Evolutionary conservation across 148 eudicot genomes (phyloP), one percentile per base, ranked within the genome.

Genomic region (Spergularia bocconei): DNA sequence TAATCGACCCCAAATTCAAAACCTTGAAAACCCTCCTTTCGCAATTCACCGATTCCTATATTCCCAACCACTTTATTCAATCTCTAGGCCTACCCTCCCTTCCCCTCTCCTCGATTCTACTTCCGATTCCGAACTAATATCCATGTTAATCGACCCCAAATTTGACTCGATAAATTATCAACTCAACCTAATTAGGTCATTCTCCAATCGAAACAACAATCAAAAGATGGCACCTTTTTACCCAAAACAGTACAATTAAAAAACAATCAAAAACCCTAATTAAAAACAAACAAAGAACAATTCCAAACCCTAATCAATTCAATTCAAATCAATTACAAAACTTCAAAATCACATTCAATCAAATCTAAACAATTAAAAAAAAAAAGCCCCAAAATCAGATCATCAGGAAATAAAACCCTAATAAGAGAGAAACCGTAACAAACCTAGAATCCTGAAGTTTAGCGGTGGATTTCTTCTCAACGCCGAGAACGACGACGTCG

Each of bases 381-480:
- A 44, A 44, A 44, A 6, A 6, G 48, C 48, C 48, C 53, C 13
- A 65, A 74, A 75, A 55, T 7, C 0, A 16, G 53, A 55, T 36
- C 53, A 76, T 65, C 4, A 11, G 0, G 2, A 16, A 10, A 14
- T 0, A 13, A 36, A n/a, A 56, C 6, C 64, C 64, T 11, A 4
- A 59, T 17, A 59, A 33, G 9, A 6, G 52, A 63, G 63, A 33
- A 20, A 19, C 39, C 29, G 23, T 7, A 13, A 29, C 4, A 65
- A n/a, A 78, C 98, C 98, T 87, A 19, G 98, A 90, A 79, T 93
- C 98, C 58, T 93, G 98, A 69, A 93, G 95, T 69, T 93, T 93
- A 68, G 92, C 90, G 21, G 98, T 70, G 55, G 98, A 93, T 76
- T 93, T 93, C 85, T 93, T 93, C 85, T 93, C 98, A 64, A 93